phyloP scores from a whole-genome alignment of 441 rosid species.

The Jatropha podagrica region DNA sequence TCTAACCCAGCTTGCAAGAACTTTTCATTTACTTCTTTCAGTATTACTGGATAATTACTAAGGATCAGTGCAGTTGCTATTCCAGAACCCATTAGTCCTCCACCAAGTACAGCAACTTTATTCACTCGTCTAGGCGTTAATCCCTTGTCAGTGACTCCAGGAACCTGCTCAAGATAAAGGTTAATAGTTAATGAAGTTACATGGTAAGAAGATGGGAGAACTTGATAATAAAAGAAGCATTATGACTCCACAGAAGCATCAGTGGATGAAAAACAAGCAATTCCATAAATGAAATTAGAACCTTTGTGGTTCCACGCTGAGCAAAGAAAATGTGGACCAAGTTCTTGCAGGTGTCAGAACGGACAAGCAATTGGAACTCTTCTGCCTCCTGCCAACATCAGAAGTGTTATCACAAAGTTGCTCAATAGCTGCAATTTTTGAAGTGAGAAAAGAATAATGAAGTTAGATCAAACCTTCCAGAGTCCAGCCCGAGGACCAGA shows the following conservation, averaged over 20 bases:
- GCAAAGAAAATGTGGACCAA: constrained; percentile 91
- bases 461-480: constrained; percentile 56
- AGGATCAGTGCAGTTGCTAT: constrained; percentile 89
- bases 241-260: constrained; percentile 9
- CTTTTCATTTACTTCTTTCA: constrained; percentile 91
- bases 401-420: constrained; percentile 17
- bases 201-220: not conserved
- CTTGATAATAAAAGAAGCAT: not conserved
- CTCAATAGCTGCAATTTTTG: constrained; percentile 11
- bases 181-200: not conserved
- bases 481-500: constrained; percentile 82
- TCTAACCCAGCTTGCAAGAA: constrained; percentile 85
- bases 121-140: constrained; percentile 69
- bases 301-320: constrained; percentile 91
- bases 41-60: constrained; percentile 75
- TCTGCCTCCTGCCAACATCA: constrained; percentile 67
- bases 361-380: constrained; percentile 57
- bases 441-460: not conserved
- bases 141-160: constrained; percentile 85
- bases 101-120: constrained; percentile 92
- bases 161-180: constrained; percentile 52
- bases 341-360: constrained; percentile 76
- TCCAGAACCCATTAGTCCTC: constrained; percentile 99
- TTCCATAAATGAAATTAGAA: constrained; percentile 27
- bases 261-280: constrained; percentile 6